Conservation (phyloP, 192 early-diverging fungal genomes). For the Coemansia furcata region DNA sequence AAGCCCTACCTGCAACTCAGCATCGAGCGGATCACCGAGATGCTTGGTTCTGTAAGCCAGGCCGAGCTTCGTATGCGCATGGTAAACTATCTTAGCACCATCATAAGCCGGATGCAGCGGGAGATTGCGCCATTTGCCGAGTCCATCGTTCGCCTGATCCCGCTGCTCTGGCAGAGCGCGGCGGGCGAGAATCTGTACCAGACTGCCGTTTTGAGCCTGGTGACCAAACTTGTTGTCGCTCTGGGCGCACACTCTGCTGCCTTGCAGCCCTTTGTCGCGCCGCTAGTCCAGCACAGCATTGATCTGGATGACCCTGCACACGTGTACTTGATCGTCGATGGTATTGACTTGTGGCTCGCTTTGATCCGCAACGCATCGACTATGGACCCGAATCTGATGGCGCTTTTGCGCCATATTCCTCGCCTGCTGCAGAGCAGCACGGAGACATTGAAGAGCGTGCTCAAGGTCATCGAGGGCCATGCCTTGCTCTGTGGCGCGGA, state of each 20-base stretch:
- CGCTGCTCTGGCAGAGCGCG: constrained; percentile 76
- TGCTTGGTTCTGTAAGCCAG: constrained; percentile 68
- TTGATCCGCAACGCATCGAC: constrained; percentile 67
- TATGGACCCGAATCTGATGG: constrained; percentile 55
- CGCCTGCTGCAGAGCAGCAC: constrained; percentile 69
- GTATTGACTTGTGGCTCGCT: constrained; percentile 84
- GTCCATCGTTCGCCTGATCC: constrained; percentile 70
- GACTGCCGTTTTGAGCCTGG: constrained; percentile 70
- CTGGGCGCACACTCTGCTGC: constrained; percentile 67
- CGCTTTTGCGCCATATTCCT: constrained; percentile 62
- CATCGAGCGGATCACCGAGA: constrained; percentile 56
- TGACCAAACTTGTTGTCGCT: constrained; percentile 75
- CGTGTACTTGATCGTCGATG: constrained; percentile 87
- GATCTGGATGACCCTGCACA: constrained; percentile 61
- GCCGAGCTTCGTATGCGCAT: constrained; percentile 75
- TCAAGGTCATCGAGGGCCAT: constrained; percentile 87
- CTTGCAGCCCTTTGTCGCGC: constrained; percentile 71
- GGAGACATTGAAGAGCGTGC: constrained; percentile 69
- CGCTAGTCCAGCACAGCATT: constrained; percentile 73
- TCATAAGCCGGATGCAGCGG: constrained; percentile 76
- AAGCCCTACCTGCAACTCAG: constrained; percentile 62
- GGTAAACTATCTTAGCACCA: constrained; percentile 67
- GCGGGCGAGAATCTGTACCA: constrained; percentile 77
- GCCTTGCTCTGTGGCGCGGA: constrained; percentile 56
- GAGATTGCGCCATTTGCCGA: constrained; percentile 73